Base-by-base conservation (phyloP, 2,329 filamentous ascomycete genomes). In the Ascochyta lentis region DNA sequence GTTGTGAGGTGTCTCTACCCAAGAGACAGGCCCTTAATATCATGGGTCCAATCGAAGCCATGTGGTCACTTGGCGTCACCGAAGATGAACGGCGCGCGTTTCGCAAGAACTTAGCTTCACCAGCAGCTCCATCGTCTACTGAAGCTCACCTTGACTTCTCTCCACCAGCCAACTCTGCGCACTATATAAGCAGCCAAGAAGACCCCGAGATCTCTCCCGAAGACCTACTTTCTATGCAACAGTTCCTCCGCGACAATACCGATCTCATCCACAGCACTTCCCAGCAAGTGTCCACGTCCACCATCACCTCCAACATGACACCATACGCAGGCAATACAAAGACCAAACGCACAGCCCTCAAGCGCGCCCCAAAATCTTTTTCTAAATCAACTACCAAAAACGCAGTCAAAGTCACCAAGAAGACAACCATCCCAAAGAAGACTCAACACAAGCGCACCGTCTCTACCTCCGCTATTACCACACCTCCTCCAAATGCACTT, bases 31-130 rank as follows among this genome's bases (percentile, higher is more conserved):
- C 8, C 1, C 27, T 31, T 6, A 42, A 7, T 1, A 29, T 43
- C 1, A 16, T 42, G 13, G 46, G 49, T 10, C 49, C 58, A 0
- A 51, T 54, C 3, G 58, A 60, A 49, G 42, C 58, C 19, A 34
- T 57, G 46, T 60, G 58, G 58, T 50, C 46, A 38, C 23, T 39
- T 12, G 46, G 43, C 26, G 33, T 45, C 16, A 45, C 40, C 10
- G 9, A 26, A 22, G 41, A 27, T n/a, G 41, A 45, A 27, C 16
- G 37, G 4, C 24, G n/a, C 13, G 26, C 41, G 1, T 38, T 31
- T n/a, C 1, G 7, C 4, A n/a, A 16, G 6, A 26, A 39, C 12
- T 34, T 34, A 10, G 19, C 33, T 45, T 42, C 34, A 33, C 49
- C 26, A 9, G 15, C 4, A 15, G 19, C 40, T 6, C 49, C 49